Evolutionary conservation across 306 rosid species (phyloP).

Genomic region (Acacia melanoxylon): DNA sequence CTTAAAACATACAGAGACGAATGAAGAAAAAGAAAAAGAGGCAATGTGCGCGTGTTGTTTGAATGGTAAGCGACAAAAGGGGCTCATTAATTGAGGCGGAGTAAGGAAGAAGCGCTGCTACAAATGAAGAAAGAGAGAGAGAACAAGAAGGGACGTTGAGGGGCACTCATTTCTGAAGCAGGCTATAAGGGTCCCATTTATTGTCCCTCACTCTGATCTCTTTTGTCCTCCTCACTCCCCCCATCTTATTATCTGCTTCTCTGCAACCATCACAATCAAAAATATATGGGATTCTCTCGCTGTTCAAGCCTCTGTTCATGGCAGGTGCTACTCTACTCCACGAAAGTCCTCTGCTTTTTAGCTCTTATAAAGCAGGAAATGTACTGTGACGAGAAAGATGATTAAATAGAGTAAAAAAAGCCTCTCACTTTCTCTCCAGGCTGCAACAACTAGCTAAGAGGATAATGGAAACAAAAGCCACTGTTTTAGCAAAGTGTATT

Average conservation of each 20-base stretch:
- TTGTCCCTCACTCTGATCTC: conserved; percentile 42
- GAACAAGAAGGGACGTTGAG: conserved; percentile 23
- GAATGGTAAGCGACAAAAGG: conserved; percentile 35
- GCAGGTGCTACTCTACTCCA: conserved; percentile 46
- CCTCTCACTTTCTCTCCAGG: conserved; percentile 37
- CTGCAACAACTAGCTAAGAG: conserved; percentile 34
- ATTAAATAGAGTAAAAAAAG: conserved; percentile 24
- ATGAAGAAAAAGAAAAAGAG: neutral
- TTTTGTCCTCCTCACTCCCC: conserved; percentile 18
- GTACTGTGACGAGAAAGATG: conserved; percentile 39
- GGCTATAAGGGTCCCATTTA: conserved; percentile 74
- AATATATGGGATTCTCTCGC: conserved; percentile 43
- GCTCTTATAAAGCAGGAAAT: conserved; percentile 36
- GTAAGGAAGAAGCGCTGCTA: conserved; percentile 36
- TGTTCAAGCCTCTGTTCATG: conserved; percentile 41
- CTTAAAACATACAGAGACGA: neutral
- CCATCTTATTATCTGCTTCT: conserved; percentile 46
- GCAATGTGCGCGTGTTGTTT: conserved; percentile 30
- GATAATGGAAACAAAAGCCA: conserved; percentile 19
- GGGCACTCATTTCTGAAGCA: conserved; percentile 74
- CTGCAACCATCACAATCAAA: conserved; percentile 54
- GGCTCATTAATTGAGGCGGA: conserved; percentile 43
- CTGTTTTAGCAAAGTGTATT: conserved; percentile 46
- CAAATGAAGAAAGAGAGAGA: neutral
- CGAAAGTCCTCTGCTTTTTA: conserved; percentile 41